Conservation (phyloP, 2,329 filamentous ascomycete genomes). For the Aspergillus ibericus region DNA sequence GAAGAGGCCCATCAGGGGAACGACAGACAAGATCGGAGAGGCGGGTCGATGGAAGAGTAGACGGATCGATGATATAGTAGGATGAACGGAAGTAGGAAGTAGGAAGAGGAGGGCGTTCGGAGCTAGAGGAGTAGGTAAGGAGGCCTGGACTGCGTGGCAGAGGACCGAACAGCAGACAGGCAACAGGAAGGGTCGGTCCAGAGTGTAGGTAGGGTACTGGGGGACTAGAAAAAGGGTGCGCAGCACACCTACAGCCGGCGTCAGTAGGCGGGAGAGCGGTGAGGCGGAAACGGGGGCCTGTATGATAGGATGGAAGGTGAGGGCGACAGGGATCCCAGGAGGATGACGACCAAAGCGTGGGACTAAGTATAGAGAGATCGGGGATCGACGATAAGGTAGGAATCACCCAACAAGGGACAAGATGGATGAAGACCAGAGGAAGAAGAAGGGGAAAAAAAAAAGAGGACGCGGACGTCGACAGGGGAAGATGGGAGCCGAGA, state of each 20-base stretch:
- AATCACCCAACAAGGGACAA: not conserved
- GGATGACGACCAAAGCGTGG: conserved; percentile 8
- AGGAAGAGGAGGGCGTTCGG: not conserved
- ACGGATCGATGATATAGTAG: not conserved
- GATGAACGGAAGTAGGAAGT: not conserved
- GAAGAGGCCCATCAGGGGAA: conserved; percentile 38
- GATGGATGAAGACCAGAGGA: not conserved
- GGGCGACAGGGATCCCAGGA: conserved; percentile 7
- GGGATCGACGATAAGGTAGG: not conserved
- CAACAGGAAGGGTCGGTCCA: not conserved
- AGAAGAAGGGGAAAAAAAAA: not conserved
- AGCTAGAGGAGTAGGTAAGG: not conserved
- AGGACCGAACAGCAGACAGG: not conserved
- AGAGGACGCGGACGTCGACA: not conserved
- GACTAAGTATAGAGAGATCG: not conserved
- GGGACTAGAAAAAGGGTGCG: not conserved
- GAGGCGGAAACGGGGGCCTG: conserved; percentile 17
- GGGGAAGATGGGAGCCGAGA: conserved; percentile 7
- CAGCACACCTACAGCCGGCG: not conserved
- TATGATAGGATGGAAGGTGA: conserved; percentile 12
- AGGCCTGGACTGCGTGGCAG: not conserved
- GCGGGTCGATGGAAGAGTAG: conserved; percentile 14
- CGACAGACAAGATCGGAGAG: conserved; percentile 10
- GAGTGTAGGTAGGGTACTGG: conserved; percentile 1
- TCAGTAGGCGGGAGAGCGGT: conserved; percentile 19